phyloP scores from a whole-genome alignment of 768 basidiomycete species.

The Dioszegia aurantiaca region DNA sequence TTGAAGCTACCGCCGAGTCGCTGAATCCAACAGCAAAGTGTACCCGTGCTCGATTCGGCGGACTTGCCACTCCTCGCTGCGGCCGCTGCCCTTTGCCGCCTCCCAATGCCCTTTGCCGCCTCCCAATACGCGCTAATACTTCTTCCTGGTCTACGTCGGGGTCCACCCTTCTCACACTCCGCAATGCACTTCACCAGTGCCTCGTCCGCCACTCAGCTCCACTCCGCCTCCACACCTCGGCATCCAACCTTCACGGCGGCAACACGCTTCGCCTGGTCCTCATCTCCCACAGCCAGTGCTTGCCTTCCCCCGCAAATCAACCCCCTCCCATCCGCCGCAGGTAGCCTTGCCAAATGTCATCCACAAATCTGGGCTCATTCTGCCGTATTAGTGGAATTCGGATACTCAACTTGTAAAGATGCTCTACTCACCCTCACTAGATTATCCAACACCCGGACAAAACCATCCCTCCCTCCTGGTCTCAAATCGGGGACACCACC shows the following conservation, averaged over 20 bases:
- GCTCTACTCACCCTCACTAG: conserved; percentile 22
- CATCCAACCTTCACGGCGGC: conserved; percentile 55
- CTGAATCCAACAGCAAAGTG: no score
- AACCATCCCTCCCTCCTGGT: conserved; percentile 9
- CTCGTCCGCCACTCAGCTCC: no score
- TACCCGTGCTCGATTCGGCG: no score
- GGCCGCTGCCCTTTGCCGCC: no score
- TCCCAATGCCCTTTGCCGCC: no score
- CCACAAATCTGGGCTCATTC: conserved; percentile 35
- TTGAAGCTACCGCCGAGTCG: conserved; percentile 4
- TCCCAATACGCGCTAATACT: no score
- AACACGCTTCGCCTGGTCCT: conserved; percentile 58
- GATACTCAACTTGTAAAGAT: not conserved
- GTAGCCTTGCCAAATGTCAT: conserved; percentile 36
- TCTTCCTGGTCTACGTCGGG: no score
- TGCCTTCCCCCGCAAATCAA: conserved; percentile 81
- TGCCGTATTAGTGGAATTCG: conserved; percentile 10
- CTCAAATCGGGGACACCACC: conserved; percentile 6
- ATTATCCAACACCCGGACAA: conserved; percentile 21
- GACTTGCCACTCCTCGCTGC: no score
- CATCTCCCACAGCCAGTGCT: conserved; percentile 68
- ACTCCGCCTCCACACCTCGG: not conserved
- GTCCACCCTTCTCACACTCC: not conserved
- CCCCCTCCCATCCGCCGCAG: conserved; percentile 48
- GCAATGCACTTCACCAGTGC: not conserved